Evolutionary conservation across 2,329 filamentous ascomycete genomes (phyloP), one percentile per base, ranked within the genome.

Genomic region (Colletotrichum simmondsii): DNA sequence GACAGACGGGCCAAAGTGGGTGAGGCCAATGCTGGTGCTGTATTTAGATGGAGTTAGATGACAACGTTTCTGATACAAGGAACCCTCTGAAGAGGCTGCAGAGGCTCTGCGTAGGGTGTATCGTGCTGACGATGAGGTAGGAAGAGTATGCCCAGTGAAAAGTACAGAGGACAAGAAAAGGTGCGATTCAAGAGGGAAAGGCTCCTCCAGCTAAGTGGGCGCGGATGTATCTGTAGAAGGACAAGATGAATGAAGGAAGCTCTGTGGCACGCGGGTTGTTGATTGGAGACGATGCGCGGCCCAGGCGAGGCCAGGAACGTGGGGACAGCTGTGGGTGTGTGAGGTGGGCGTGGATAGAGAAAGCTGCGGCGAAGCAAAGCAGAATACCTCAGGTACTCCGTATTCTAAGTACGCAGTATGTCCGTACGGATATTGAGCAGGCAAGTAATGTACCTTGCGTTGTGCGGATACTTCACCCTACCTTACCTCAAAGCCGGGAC

Each of bases 261-360:
- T 63, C 52, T 63, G 58, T 63, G 58, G 65, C 65, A 68, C 58
- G 30, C 69, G 53, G 68, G 57, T 68, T 54, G 61, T 28, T 56
- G 64, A 59, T n/a, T 24, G 26, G 53, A 32, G 54, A 52, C 35
- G 54, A 56, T 24, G 24, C 53, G 53, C 22, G 53, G 53, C 22
- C 22, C 14, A 58, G 28, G 54, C 62, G 46, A 56, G 37, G 62
- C 62, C 54, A 54, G 63, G 68, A 70, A 60, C 54, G 54, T 70
- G 68, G 53, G 52, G 53, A 62, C 5, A 32, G 28, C 10, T 10
- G 12, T 8, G 28, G 42, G 22, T n/a, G 56, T 19, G 30, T n/a
- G 19, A 32, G 37, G 42, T 42, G 16, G 61, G 26, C 30, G 46
- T n/a, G 19, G 16, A 10, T 6, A 24, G 26, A 12, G 46, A 19